These are phyloP conservation scores for Diphasiastrum complanatum DNA, from an alignment of 83 land plant genomes.

Conservation along the genomic window DNA sequence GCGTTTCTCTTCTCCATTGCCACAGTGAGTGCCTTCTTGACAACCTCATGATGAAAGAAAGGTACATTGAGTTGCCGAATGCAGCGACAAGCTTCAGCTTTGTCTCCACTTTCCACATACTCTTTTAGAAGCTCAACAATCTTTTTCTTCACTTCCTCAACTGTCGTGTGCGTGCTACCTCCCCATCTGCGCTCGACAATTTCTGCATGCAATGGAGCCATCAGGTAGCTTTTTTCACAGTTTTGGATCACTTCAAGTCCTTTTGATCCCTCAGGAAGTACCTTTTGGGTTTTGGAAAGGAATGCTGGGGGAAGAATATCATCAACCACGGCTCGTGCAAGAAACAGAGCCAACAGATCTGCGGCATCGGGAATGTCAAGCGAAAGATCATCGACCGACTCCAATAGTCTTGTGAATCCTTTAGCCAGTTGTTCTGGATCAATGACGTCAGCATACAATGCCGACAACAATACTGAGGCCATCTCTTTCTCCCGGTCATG, in stretches of 20 bases:
- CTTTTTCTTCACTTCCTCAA: not conserved
- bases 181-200: not conserved
- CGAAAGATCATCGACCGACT: conserved; percentile 46
- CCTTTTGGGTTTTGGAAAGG: conserved; percentile 24
- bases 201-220: not conserved
- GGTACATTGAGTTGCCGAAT: conserved; percentile 3
- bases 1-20: conserved; percentile 8
- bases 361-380: conserved; percentile 48
- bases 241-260: conserved; percentile 32
- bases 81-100: conserved; percentile 1
- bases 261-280: conserved; percentile 30
- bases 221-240: not conserved
- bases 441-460: conserved; percentile 41
- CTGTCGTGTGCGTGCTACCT: not conserved
- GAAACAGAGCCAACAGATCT: conserved; percentile 40
- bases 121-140: conserved; percentile 9
- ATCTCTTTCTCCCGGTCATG: conserved; percentile 61
- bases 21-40: not conserved
- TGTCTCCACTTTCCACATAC: not conserved
- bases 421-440: conserved; percentile 34
- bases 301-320: conserved; percentile 55
- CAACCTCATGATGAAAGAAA: too few species aligned
- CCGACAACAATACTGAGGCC: conserved; percentile 47
- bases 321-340: conserved; percentile 56
- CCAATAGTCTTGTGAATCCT: conserved; percentile 38